Evolutionary conservation across 352 stramenopile genomes (phyloP), one percentile per base, ranked within the genome.

Genomic region (Globisporangium perplexum): DNA sequence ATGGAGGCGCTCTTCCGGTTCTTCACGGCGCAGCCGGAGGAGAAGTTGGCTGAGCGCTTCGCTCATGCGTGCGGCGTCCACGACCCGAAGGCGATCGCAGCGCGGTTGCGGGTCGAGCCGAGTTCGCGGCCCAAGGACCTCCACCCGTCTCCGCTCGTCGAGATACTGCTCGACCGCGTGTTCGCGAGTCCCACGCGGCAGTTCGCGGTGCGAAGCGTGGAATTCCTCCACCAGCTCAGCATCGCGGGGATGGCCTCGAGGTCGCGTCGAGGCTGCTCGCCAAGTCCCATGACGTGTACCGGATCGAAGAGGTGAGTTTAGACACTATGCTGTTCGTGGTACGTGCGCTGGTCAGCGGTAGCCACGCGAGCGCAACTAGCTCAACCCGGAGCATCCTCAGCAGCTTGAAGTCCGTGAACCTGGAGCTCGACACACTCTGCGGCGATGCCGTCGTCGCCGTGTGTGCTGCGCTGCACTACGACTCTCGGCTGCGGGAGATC

Each of bases 391-490:
- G 4, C 41, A n/a, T 35, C 1, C 15, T 30, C 20, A 48, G 23
- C 20, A 48, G 43, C 43, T 30, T 42, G 14, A 57, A 33, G 22
- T 33, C 33, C 2, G 26, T 42, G 22, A 17, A 30, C 17, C 8
- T 57, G 14, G 23, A 50, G 18, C 12, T 15, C 17, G 18, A 22
- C 8, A 10, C 4, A 12, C 24, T 50, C 4, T 4, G 11, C 10
- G n/a, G 23, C 7, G 11, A 12, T 23, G 11, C 38, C 6, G 17
- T 49, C 22, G 50, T 20, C 1, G 41, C 50, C 6, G 14, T 56
- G 10, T 56, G 50, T n/a, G 39, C 50, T 39, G 6, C 50, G 41
- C 41, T 57, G n/a, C 50, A 41, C 17, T 57, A 50, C 20, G 26
- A 42, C 18, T 57, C 22, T n/a, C 42, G 31, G 5, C 22, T 57